Percentiles rank a stretch among this genome's conserved stretches.
Conservation (phyloP, 2,329 filamentous ascomycete species). For the Alternaria conjuncta region DNA sequence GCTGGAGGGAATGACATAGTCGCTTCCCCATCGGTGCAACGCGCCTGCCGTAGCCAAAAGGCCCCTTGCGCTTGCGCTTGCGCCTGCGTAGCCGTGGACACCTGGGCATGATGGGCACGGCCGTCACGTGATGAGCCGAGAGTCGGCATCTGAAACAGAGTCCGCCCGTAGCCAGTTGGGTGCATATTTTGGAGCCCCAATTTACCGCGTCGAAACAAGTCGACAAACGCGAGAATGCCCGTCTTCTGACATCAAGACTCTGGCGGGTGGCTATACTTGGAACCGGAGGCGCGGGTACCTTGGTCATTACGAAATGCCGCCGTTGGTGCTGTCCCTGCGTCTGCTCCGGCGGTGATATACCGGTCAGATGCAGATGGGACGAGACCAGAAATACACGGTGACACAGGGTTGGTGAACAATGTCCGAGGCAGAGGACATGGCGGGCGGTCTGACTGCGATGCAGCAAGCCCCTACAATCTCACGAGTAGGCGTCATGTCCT, state of each 20-base stretch:
- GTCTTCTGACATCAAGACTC: neutral
- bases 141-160: constrained; percentile 14
- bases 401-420: neutral
- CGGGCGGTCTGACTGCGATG: constrained; percentile 7
- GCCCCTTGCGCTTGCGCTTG: neutral
- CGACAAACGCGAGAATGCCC: neutral
- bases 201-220: neutral
- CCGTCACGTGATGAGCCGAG: constrained; percentile 2
- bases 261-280: constrained; percentile 3
- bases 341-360: constrained; percentile 7
- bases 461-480: constrained; percentile 11
- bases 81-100: neutral
- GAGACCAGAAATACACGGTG: constrained; percentile 3
- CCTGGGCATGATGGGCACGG: neutral
- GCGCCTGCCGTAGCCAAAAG: constrained; percentile 14
- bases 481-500: constrained; percentile 18
- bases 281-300: constrained; percentile 3
- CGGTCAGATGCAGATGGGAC: constrained; percentile 6
- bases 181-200: constrained; percentile 18
- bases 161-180: constrained; percentile 18
- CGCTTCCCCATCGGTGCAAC: constrained; percentile 7
- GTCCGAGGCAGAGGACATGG: neutral
- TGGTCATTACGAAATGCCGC: constrained; percentile 5
- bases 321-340: constrained; percentile 22
- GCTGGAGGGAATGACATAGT: constrained; percentile 19